Evolutionary conservation across 768 basidiomycete genomes (phyloP), one percentile per base, ranked within the genome.

Genomic region (Suillus variegatus): DNA sequence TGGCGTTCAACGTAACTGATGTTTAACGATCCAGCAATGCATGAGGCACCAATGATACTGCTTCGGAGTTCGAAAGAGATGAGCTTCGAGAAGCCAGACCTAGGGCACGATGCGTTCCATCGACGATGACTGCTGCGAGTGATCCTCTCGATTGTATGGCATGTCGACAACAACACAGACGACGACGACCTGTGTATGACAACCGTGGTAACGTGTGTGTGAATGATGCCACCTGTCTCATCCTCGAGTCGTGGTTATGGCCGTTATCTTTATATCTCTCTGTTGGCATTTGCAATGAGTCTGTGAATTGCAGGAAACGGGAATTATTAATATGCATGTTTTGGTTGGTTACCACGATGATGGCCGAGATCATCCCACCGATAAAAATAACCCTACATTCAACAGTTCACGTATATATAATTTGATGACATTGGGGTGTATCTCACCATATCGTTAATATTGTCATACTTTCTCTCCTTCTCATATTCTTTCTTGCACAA

Each of bases 401-500:
- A 25, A 25, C 9, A 25, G 18, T 41, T 60, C 57, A 18, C 58
- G 18, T 41, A 60, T 41, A 60, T 43, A 43, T 32, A 32, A 6
- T 60, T 58, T 22, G 40, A 22, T 57, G 13, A 3, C 18, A 6
- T 13, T 10, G 36, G 9, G 2, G 16, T 32, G 32, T 56, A 36
- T 58, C 57, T 10, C 57, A 41, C 57, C 57, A 58, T 55, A 55
- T 18, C n/a, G 36, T 40, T 22, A 51, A 6, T 40, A 41, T 58
- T 18, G 25, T 3, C 4, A 3, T 58, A 6, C 38, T 16, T 25
- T 10, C 18, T 35, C 52, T 20, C 4, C 3, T 32, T 18, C 52
- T 54, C 51, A 28, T 56, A 35, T 35, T 20, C 6, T 40, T 40
- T 14, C 25, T 28, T 25, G 10, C 25, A 51, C 18, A 43, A 9